phyloP scores from a whole-genome alignment of 1,139 yeast species.

The Geotrichum carabidarum region DNA sequence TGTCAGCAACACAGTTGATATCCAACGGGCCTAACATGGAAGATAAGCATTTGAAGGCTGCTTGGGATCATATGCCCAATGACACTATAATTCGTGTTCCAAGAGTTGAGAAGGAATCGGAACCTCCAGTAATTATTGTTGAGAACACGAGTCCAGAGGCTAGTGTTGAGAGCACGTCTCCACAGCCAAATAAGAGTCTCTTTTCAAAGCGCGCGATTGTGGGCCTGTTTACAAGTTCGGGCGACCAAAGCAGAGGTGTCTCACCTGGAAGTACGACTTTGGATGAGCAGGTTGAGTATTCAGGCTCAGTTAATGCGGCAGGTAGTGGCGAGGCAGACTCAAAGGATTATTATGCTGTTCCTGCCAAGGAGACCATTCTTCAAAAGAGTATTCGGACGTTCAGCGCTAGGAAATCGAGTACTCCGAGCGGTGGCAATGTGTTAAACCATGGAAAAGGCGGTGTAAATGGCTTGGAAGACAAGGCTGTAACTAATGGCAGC shows the following conservation, averaged over 20 bases:
- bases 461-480: not conserved
- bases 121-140: not conserved
- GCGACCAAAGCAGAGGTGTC: not conserved
- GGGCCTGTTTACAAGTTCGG: not conserved
- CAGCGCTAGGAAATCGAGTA: constrained; percentile 15
- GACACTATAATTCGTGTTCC: constrained; percentile 7
- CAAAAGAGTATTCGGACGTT: constrained; percentile 34
- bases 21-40: not conserved
- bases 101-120: not conserved
- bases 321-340: constrained; percentile 15
- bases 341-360: constrained; percentile 17
- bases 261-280: not conserved
- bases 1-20: not conserved
- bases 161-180: not conserved
- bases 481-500: no score
- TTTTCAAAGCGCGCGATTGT: constrained; percentile 22
- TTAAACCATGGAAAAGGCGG: not conserved
- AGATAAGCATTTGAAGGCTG: constrained; percentile 10
- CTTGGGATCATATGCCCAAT: constrained; percentile 18
- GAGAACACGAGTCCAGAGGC: not conserved
- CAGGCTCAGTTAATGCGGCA: constrained; percentile 9
- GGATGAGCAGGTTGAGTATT: constrained; percentile 10
- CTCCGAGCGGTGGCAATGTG: not conserved
- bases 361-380: constrained; percentile 25
- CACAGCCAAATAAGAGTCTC: not conserved